A percentile compares a stretch with the other conserved stretches of the same genome.
These are phyloP conservation scores for Helotiales sp. DNA, from an alignment of 2,329 filamentous ascomycete genomes.

Conservation along the genomic window DNA sequence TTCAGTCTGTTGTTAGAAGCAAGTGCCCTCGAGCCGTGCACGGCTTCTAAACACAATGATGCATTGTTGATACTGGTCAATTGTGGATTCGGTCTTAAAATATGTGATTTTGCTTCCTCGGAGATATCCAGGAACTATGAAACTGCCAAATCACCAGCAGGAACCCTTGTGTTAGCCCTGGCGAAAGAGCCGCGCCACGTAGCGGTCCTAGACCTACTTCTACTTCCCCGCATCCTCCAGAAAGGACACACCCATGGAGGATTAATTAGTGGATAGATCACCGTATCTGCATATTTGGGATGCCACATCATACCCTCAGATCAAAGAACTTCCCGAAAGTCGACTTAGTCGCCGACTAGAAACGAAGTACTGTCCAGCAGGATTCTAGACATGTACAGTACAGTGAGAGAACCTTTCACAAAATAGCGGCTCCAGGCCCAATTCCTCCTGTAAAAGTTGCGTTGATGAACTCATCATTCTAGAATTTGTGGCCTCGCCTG, in stretches of 20 bases:
- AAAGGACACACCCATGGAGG: not conserved
- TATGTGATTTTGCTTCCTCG: not conserved
- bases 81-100: not conserved
- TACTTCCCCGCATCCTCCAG: not conserved
- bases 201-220: not conserved
- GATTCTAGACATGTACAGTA: not conserved
- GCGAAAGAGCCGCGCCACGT: not conserved
- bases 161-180: too few relatives aligned
- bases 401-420: not conserved
- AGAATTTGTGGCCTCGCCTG: too few relatives aligned
- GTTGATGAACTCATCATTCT: not conserved
- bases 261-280: not conserved
- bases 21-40: slow-evolving; percentile 3
- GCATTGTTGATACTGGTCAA: not conserved
- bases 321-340: not conserved
- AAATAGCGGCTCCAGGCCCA: too few relatives aligned
- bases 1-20: not conserved
- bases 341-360: not conserved
- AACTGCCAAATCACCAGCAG: too few relatives aligned
- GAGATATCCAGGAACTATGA: not conserved
- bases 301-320: slow-evolving; percentile 5
- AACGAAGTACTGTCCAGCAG: not conserved
- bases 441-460: too few relatives aligned
- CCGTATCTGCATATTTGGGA: not conserved
- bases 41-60: not conserved